These are phyloP conservation scores for Penicillium malachiteum DNA, from an alignment of 495 filamentous ascomycete genomes.

Conservation along the genomic window DNA sequence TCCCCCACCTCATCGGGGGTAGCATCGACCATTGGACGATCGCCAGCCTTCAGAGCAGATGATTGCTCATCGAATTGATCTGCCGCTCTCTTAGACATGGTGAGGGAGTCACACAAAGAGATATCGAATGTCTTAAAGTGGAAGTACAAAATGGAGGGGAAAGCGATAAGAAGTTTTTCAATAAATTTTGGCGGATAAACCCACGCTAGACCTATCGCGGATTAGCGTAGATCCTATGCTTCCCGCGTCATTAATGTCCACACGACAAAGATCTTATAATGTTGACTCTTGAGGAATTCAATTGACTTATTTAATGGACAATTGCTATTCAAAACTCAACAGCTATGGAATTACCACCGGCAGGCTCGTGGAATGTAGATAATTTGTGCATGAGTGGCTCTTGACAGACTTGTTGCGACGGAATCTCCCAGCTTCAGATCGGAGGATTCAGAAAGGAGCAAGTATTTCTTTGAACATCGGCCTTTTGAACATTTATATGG, in stretches of 20 bases:
- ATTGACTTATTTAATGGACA: too few species aligned
- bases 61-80: slow-evolving; percentile 54
- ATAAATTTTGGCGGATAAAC: slow-evolving; percentile 27
- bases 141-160: slow-evolving; percentile 8
- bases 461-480: too few species aligned
- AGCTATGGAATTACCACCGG: too few species aligned
- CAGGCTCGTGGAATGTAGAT: too few species aligned
- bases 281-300: too few species aligned
- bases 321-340: too few species aligned
- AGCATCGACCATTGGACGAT: slow-evolving; percentile 52
- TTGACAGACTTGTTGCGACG: too few species aligned
- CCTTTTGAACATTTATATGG: too few species aligned
- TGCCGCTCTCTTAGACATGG: slow-evolving; percentile 70
- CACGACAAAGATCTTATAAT: too few species aligned
- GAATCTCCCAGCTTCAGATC: too few species aligned
- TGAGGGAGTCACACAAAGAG: slow-evolving; percentile 14
- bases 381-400: too few species aligned
- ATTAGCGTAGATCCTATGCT: slow-evolving; percentile 38
- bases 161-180: slow-evolving; percentile 38
- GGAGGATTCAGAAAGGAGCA: too few species aligned
- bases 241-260: not conserved
- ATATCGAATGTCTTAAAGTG: slow-evolving; percentile 4
- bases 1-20: slow-evolving; percentile 70
- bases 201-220: slow-evolving; percentile 40
- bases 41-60: slow-evolving; percentile 66